phyloP scores from a whole-genome alignment of 768 basidiomycete species.

The Suillus subalutaceus region DNA sequence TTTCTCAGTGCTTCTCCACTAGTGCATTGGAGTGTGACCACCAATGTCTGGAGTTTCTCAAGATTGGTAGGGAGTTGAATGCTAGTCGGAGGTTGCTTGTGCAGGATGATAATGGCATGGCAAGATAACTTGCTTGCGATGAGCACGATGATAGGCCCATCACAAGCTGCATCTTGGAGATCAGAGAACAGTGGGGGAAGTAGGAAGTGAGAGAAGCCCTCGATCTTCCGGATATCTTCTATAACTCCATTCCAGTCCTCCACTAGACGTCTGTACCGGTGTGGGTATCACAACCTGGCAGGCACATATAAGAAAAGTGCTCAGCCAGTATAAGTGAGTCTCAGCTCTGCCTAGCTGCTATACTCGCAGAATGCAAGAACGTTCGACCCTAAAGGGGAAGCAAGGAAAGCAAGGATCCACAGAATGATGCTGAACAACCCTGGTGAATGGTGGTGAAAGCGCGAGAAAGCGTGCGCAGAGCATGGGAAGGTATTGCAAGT shows the following conservation, averaged over 20 bases:
- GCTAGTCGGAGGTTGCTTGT: not conserved
- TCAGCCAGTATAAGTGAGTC: too few relatives aligned
- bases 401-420: too few relatives aligned
- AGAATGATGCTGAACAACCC: too few relatives aligned
- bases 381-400: too few relatives aligned
- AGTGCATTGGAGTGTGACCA: too few relatives aligned
- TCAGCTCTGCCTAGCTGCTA: too few relatives aligned
- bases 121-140: conserved; percentile 14
- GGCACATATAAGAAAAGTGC: too few relatives aligned
- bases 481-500: too few relatives aligned
- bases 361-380: too few relatives aligned
- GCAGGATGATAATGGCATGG: conserved; percentile 17
- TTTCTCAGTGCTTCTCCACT: not conserved
- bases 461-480: too few relatives aligned
- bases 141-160: conserved; percentile 10
- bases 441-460: too few relatives aligned
- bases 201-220: conserved; percentile 20
- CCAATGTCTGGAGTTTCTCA: not conserved
- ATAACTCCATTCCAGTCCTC: conserved; percentile 18
- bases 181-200: conserved; percentile 13
- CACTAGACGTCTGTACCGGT: not conserved
- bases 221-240: conserved; percentile 15
- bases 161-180: conserved; percentile 12
- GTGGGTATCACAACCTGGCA: too few relatives aligned
- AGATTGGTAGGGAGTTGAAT: not conserved